phyloP scores from a whole-genome alignment of 805 yeast genomes.

The Kodamaea jinghongensis region DNA sequence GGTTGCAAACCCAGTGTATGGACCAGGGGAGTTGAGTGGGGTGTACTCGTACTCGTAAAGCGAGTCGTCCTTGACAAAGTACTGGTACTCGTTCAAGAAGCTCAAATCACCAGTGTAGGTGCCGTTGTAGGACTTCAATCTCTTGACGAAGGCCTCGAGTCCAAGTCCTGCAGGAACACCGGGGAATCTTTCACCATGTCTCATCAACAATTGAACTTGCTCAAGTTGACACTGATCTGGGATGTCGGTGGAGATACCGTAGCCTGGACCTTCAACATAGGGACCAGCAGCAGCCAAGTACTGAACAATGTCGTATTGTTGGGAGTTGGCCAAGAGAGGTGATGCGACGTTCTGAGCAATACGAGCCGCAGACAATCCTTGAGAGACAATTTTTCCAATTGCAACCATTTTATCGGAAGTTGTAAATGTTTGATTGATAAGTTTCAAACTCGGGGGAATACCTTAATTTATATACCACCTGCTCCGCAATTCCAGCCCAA shows the following conservation, averaged over 20 bases:
- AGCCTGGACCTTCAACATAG: slow-evolving; percentile 10
- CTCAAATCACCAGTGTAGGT: slow-evolving; percentile 20
- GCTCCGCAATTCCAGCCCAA: neutral
- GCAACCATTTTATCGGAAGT: slow-evolving; percentile 11
- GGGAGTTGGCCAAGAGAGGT: slow-evolving; percentile 6
- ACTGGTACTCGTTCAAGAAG: slow-evolving; percentile 21
- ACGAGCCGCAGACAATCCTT: slow-evolving; percentile 5
- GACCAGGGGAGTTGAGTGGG: slow-evolving; percentile 9
- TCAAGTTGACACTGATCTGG: slow-evolving; percentile 18
- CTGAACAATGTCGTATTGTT: slow-evolving; percentile 8
- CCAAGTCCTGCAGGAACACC: slow-evolving; percentile 15
- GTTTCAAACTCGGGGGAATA: neutral
- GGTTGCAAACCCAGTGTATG: slow-evolving; percentile 8
- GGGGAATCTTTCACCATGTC: slow-evolving; percentile 25
- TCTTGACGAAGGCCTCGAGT: slow-evolving; percentile 15
- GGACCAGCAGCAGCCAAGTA: slow-evolving; percentile 10
- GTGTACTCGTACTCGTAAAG: slow-evolving; percentile 11
- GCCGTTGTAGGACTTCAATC: slow-evolving; percentile 16
- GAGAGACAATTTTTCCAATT: slow-evolving; percentile 4
- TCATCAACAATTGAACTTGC: slow-evolving; percentile 21
- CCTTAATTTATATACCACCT: neutral
- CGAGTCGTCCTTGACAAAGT: slow-evolving; percentile 13
- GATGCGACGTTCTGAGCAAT: slow-evolving; percentile 8
- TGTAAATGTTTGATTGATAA: no score
- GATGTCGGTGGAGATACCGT: slow-evolving; percentile 10